Evolutionary conservation across 345 rosid species (phyloP).

Genomic region (Ceriops tagal): DNA sequence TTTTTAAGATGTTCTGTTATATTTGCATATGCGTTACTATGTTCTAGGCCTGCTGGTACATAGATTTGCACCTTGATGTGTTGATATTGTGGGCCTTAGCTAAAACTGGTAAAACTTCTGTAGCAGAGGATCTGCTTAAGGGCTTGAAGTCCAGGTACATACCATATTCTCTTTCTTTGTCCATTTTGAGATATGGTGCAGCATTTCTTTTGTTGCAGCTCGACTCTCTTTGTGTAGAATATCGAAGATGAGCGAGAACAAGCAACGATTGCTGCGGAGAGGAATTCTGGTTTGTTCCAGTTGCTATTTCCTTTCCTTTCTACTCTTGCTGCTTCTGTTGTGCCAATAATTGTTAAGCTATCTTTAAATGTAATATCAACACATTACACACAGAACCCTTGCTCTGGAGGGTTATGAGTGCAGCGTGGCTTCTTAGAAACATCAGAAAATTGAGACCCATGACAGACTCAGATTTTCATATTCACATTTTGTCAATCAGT

Average conservation of each 20-base stretch:
- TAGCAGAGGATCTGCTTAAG: conserved; percentile 60
- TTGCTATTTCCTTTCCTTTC: conserved; percentile 16
- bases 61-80: conserved; percentile 81
- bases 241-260: conserved; percentile 62
- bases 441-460: neutral
- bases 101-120: conserved; percentile 51
- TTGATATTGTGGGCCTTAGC: conserved; percentile 80
- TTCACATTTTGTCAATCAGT: too few relatives aligned
- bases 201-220: conserved; percentile 14
- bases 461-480: too few relatives aligned
- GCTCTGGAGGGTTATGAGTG: neutral
- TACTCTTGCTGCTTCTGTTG: conserved; percentile 2
- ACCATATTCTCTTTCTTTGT: conserved; percentile 14
- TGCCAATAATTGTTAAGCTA: neutral
- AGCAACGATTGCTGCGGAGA: conserved; percentile 64
- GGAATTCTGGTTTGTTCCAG: conserved; percentile 58
- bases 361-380: neutral
- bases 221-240: conserved; percentile 39
- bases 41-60: conserved; percentile 60
- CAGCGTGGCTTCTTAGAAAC: neutral
- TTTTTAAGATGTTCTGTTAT: conserved; percentile 5
- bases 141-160: conserved; percentile 68
- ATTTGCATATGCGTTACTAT: conserved; percentile 5
- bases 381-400: neutral
- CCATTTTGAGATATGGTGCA: neutral